A percentile compares a stretch with the other conserved stretches of the same genome.
Evolutionary conservation across 345 rosid species (phyloP).

Genomic region (Hirschfeldia incana): DNA sequence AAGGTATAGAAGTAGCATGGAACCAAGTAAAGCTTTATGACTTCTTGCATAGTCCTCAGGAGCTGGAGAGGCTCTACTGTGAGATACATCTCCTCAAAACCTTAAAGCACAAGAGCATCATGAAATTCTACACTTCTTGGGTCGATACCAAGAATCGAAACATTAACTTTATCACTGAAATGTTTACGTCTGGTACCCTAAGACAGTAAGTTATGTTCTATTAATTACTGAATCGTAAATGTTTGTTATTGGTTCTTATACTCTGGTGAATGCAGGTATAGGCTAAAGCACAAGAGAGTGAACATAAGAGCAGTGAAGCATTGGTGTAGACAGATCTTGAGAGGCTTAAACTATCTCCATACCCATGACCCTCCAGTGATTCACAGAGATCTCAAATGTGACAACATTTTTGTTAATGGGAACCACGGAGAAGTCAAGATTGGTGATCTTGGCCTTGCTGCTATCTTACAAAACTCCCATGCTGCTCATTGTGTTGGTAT

Average conservation of each 20-base stretch:
- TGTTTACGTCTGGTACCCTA: conserved; percentile 95
- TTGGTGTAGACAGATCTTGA: conserved; percentile 93
- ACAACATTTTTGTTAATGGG: conserved; percentile 89
- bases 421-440: conserved; percentile 98
- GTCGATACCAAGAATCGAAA: conserved; percentile 80
- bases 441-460: conserved; percentile 98
- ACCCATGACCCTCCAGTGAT: conserved; percentile 89
- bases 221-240: not conserved
- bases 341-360: conserved; percentile 81
- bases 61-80: conserved; percentile 88
- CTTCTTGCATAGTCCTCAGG: conserved; percentile 90
- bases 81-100: conserved; percentile 98
- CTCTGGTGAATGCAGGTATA: conserved; percentile 48
- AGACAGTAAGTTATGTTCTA: conserved; percentile 61
- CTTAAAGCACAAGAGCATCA: conserved; percentile 80
- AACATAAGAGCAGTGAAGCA: conserved; percentile 87
- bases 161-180: conserved; percentile 90
- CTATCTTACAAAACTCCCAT: conserved; percentile 77
- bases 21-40: conserved; percentile 95
- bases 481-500: conserved; percentile 95
- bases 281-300: conserved; percentile 84
- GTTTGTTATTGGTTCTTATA: not conserved
- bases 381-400: conserved; percentile 96
- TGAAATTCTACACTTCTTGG: conserved; percentile 94
- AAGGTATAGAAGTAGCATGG: conserved; percentile 98